Percentiles rank a stretch among this genome's conserved stretches.
phyloP scores from a whole-genome alignment of 768 basidiomycete genomes.

The Gloeopeniophorella convolvens region DNA sequence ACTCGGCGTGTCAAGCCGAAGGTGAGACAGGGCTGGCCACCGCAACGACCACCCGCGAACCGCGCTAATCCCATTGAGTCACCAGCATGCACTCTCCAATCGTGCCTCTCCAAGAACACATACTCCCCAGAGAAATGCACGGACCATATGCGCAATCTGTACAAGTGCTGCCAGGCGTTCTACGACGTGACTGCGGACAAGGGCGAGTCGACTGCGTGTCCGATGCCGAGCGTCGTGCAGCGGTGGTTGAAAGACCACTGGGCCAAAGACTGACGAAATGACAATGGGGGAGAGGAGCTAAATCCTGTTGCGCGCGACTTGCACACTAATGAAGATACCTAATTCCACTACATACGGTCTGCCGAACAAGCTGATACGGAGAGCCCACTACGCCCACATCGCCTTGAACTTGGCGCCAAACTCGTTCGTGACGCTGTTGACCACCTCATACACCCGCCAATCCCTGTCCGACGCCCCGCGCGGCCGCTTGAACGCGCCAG shows the following conservation, averaged over 20 bases:
- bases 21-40: slow-evolving; percentile 1
- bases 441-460: slow-evolving; percentile 50
- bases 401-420: slow-evolving; percentile 55
- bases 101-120: slow-evolving; percentile 57
- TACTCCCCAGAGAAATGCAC: slow-evolving; percentile 61
- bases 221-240: slow-evolving; percentile 42
- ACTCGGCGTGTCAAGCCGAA: slow-evolving; percentile 19
- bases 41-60: background rate
- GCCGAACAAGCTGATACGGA: too few species aligned
- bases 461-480: slow-evolving; percentile 38
- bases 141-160: slow-evolving; percentile 43
- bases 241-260: slow-evolving; percentile 57
- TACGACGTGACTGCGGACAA: slow-evolving; percentile 40
- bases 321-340: too few species aligned
- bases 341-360: too few species aligned
- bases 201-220: slow-evolving; percentile 56
- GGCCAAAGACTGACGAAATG: too few species aligned
- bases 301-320: too few species aligned
- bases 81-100: slow-evolving; percentile 57
- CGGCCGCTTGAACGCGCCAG: slow-evolving; percentile 29
- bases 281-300: too few species aligned
- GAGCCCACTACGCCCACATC: slow-evolving; percentile 45
- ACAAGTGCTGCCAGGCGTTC: slow-evolving; percentile 55
- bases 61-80: slow-evolving; percentile 1
- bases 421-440: slow-evolving; percentile 37